Percentiles rank a stretch among this genome's conserved stretches.
Evolutionary conservation across 129 eudicot genomes (phyloP).

Genomic region (Artemisia tridentata): DNA sequence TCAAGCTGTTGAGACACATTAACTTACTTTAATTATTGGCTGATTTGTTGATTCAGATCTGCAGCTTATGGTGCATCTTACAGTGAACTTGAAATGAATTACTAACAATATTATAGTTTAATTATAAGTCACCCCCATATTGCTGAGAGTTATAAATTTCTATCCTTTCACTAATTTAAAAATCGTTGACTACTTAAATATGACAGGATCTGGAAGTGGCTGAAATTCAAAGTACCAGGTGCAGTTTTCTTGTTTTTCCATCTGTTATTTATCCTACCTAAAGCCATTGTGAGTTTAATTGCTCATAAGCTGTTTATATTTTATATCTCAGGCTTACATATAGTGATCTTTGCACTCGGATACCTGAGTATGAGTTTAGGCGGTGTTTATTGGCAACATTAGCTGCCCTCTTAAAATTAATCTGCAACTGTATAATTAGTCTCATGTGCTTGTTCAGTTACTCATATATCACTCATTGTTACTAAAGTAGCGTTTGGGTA

Average conservation of each 20-base stretch:
- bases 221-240: conserved; percentile 57
- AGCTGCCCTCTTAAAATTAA: conserved; percentile 72
- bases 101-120: too few species aligned
- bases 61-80: too few species aligned
- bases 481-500: too few species aligned
- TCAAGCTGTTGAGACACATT: too few species aligned
- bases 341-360: conserved; percentile 88
- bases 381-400: conserved; percentile 75
- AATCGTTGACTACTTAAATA: conserved; percentile 27
- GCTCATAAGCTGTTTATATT: conserved; percentile 24
- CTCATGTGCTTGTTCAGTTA: too few species aligned
- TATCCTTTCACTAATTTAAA: conserved; percentile 4
- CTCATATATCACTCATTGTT: too few species aligned
- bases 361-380: conserved; percentile 95
- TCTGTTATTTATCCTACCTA: conserved; percentile 9
- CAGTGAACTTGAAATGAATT: too few species aligned
- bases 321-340: conserved; percentile 69
- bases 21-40: too few species aligned
- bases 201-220: conserved; percentile 69
- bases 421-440: too few species aligned
- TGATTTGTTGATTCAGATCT: too few species aligned
- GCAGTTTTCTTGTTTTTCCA: conserved; percentile 12
- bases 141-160: neutral
- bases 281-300: neutral
- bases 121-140: too few species aligned